Conservation (phyloP, 2,329 filamentous ascomycete genomes). For the Arthrobotrys conoides region DNA sequence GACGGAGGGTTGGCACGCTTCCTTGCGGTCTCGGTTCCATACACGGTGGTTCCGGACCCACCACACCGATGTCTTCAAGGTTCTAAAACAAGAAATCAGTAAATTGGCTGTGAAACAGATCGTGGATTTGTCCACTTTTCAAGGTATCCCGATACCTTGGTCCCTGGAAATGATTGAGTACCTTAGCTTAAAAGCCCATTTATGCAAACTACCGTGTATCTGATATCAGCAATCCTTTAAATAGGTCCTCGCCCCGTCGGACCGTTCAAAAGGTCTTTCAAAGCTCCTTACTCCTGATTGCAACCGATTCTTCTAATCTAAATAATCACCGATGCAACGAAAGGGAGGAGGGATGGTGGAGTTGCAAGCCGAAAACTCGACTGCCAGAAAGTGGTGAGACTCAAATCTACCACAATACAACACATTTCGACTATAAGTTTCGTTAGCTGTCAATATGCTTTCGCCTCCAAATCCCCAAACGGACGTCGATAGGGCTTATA, state of each 20-base stretch:
- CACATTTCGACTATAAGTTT: not conserved
- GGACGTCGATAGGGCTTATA: constrained; percentile 33
- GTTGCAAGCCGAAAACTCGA: not conserved
- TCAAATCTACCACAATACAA: constrained; percentile 22
- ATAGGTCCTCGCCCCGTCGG: not conserved
- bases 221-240: not conserved
- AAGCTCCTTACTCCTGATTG: not conserved
- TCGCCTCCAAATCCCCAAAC: constrained; percentile 43
- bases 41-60: constrained; percentile 14
- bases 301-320: not conserved
- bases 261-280: too few relatives aligned
- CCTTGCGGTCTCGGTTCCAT: constrained; percentile 21
- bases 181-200: too few relatives aligned
- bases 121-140: not conserved
- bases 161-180: not conserved
- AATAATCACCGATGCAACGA: not conserved
- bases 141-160: constrained; percentile 6
- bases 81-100: constrained; percentile 12
- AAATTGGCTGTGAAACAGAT: not conserved
- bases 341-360: constrained; percentile 10
- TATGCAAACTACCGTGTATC: too few relatives aligned
- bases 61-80: not conserved
- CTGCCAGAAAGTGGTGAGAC: too few relatives aligned
- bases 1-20: not conserved
- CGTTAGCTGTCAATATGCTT: constrained; percentile 8